Evolutionary conservation across 768 basidiomycete genomes (phyloP).

Genomic region (Mrakia gelida): DNA sequence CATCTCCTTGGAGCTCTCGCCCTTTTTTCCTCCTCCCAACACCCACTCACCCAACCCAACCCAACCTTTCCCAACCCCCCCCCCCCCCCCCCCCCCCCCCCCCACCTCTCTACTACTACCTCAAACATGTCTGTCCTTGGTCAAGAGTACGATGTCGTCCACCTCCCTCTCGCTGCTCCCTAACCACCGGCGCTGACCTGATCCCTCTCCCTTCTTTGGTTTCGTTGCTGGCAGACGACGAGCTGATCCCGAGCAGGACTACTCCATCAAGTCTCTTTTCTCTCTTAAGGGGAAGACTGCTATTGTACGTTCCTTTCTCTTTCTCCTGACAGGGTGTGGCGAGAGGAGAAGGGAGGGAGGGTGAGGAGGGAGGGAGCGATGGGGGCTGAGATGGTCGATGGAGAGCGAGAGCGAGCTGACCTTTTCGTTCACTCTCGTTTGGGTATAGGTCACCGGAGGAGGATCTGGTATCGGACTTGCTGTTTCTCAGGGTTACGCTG

Average conservation of each 20-base stretch:
- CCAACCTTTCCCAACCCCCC: neutral
- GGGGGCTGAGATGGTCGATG: neutral
- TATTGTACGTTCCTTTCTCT: conserved; percentile 16
- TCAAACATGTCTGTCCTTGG: conserved; percentile 4
- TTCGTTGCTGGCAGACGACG: neutral
- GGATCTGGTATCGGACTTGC: conserved; percentile 33
- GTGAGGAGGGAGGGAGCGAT: neutral
- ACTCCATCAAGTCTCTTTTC: conserved; percentile 33
- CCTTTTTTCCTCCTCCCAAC: neutral
- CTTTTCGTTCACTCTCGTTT: neutral
- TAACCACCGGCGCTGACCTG: neutral
- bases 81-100: neutral
- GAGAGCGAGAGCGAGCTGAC: neutral
- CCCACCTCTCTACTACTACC: neutral
- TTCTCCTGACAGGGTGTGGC: neutral
- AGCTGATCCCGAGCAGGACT: conserved; percentile 19
- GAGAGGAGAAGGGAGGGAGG: neutral
- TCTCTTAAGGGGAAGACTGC: conserved; percentile 34
- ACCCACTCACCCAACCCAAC: neutral
- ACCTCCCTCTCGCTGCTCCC: neutral
- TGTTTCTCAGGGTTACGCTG: conserved; percentile 33
- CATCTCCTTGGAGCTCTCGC: neutral
- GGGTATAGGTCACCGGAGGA: neutral
- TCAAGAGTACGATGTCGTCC: neutral
- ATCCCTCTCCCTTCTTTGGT: neutral